Evolutionary conservation across 1,139 yeast species (phyloP), one percentile per base, ranked within the genome.

Genomic region (Sugiyamaella grinbergsii): DNA sequence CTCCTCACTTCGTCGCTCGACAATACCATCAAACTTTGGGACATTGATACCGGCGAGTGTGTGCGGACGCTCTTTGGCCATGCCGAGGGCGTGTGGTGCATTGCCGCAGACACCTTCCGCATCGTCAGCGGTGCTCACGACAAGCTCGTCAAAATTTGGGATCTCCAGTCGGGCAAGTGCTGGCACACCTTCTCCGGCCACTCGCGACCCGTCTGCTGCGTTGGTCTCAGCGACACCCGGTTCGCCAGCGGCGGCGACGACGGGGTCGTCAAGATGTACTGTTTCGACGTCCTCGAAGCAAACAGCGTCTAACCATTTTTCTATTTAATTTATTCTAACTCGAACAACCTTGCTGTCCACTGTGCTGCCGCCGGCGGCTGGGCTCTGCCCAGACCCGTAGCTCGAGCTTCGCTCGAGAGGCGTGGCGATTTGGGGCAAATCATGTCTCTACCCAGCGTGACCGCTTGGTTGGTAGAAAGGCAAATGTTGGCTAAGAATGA

Each of bases 21-120:
- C 68, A 91, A 90, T 67, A 91, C 98, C 11, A 89, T 93, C 65
- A 90, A 91, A 67, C 71, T 93, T 44, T 93, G 98, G 98, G 95
- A 90, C 61, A 84, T 90, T 31, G 75, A 76, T 56, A 80, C 94
- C 0, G 97, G 97, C 3, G 81, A 81, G 66, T 91, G 98, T 64
- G 81, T 89, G 16, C 77, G 97, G 52, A 91, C 98, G 0, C 91
- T 93, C 66, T 91, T 91, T 71, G 98, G 98, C 4, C 98, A 93
- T 64, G 89, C 91, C 50, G 98, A 93, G 69, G 98, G 98, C 16
- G 96, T 93, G 16, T 91, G 98, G 97, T 88, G 93, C 37, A 85
- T 93, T 54, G 89, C 93, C 15, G 95, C 97, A 0, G 98, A 93
- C 71, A 90, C 93, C 39, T 93, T 93, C 75, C 78, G 98, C 58